Evolutionary conservation across 768 basidiomycete genomes (phyloP).

Genomic region (Russula vinacea): DNA sequence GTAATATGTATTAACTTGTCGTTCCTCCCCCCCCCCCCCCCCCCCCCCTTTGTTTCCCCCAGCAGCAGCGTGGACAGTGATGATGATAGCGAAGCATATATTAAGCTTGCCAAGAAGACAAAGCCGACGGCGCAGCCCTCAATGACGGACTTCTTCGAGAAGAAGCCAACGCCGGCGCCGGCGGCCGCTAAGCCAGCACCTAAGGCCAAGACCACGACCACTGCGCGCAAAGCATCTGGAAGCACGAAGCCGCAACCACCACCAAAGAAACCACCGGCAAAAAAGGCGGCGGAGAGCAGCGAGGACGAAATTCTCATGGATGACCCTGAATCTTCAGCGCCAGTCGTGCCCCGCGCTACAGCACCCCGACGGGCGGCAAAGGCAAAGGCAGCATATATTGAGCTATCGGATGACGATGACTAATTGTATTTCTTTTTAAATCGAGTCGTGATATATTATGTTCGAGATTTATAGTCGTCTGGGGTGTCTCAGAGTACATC

Average conservation of each 20-base stretch:
- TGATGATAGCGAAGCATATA: constrained; percentile 26
- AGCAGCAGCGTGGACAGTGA: constrained; percentile 4
- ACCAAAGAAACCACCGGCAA: constrained; percentile 25
- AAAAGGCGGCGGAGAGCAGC: constrained; percentile 39
- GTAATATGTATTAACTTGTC: background rate
- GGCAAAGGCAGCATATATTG: constrained; percentile 39
- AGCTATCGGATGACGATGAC: constrained; percentile 50
- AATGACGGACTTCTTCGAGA: constrained; percentile 61
- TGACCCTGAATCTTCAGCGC: constrained; percentile 41
- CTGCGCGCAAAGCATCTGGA: constrained; percentile 51
- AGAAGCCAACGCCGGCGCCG: constrained; percentile 32
- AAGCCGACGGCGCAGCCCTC: constrained; percentile 34
- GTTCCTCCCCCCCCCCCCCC: too few relatives aligned
- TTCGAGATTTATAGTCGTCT: constrained; percentile 3
- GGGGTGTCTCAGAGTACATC: constrained; percentile 10
- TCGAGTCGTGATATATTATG: constrained; percentile 32
- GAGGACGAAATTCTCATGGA: constrained; percentile 44
- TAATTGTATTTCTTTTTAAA: constrained; percentile 41
- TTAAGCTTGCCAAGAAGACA: constrained; percentile 57
- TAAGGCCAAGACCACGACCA: constrained; percentile 10
- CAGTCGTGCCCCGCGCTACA: constrained; percentile 40
- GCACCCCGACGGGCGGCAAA: constrained; percentile 50
- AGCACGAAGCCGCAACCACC: constrained; percentile 45
- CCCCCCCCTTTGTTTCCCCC: background rate
- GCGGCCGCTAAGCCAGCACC: constrained; percentile 25